These are phyloP conservation scores for Diplodia sapinea DNA, from an alignment of 2,329 filamentous ascomycete species.

Conservation along the genomic window DNA sequence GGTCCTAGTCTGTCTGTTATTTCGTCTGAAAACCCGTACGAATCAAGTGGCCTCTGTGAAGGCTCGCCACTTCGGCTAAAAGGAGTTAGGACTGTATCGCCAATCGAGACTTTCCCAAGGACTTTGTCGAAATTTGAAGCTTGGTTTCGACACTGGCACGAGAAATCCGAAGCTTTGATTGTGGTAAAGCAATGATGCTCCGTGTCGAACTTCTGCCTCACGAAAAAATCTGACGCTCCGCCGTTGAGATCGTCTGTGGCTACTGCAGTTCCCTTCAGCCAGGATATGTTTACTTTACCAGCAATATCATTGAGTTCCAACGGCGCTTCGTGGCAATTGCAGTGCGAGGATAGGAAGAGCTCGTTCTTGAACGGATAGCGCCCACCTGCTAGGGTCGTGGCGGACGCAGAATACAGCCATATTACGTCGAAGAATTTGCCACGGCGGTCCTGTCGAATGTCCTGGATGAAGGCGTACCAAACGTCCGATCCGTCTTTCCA, in stretches of 20 bases:
- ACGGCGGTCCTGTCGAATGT: conserved; percentile 48
- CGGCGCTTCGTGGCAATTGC: conserved; percentile 66
- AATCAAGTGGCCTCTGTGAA: background rate
- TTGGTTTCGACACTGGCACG: background rate
- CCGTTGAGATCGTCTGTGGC: conserved; percentile 38
- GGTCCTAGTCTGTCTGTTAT: conserved; percentile 58
- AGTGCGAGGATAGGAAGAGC: conserved; percentile 77
- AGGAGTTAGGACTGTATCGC: conserved; percentile 33
- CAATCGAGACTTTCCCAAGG: conserved; percentile 31
- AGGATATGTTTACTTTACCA: conserved; percentile 62
- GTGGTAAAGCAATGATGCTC: conserved; percentile 67
- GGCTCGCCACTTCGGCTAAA: background rate
- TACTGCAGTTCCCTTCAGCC: conserved; percentile 59
- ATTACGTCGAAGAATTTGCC: conserved; percentile 56
- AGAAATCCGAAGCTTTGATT: conserved; percentile 59
- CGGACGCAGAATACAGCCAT: conserved; percentile 74
- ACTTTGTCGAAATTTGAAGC: conserved; percentile 37
- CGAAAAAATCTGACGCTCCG: conserved; percentile 54
- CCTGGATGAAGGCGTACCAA: conserved; percentile 76
- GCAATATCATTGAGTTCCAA: conserved; percentile 63
- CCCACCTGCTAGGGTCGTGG: conserved; percentile 72
- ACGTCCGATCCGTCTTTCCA: conserved; percentile 64
- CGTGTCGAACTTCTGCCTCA: conserved; percentile 71
- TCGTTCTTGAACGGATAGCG: conserved; percentile 75
- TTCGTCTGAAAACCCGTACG: background rate